A percentile compares a stretch with the other conserved stretches of the same genome.
Conservation (phyloP, 495 filamentous ascomycete genomes). For the Talaromyces stipitatus region DNA sequence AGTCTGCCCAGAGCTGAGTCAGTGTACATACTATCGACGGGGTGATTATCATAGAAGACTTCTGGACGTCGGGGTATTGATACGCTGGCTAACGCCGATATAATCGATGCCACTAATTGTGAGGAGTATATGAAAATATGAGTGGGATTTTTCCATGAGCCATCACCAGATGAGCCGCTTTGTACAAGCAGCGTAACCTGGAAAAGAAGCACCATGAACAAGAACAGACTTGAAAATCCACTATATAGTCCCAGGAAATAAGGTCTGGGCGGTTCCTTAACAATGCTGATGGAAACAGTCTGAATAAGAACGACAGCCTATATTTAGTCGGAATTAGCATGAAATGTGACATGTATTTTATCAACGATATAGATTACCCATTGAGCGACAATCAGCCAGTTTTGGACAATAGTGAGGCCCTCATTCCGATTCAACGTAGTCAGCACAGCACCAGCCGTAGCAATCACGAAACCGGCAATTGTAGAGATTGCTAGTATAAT, state of each 20-base stretch:
- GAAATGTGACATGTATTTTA: not conserved
- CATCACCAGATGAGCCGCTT: not conserved
- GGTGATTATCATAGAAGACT: conserved; percentile 37
- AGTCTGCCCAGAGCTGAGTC: conserved; percentile 43
- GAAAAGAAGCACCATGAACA: not conserved
- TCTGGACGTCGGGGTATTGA: conserved; percentile 47
- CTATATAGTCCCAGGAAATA: not conserved
- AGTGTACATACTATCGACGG: conserved; percentile 49
- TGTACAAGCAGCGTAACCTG: not conserved
- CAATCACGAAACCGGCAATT: not conserved
- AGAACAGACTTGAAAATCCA: not conserved
- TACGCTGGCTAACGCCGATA: not conserved
- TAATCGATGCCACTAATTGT: not conserved
- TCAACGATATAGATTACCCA: not conserved
- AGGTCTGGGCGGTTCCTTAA: not conserved
- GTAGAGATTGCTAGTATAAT: not conserved
- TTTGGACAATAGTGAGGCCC: not conserved
- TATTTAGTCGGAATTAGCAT: not conserved
- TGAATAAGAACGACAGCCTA: not conserved
- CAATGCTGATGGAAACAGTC: not conserved
- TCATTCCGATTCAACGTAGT: not conserved
- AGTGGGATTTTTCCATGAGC: not conserved
- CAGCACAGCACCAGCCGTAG: not conserved
- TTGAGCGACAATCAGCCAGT: conserved; percentile 2
- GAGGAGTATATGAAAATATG: not conserved